Evolutionary conservation across 495 filamentous ascomycete species (phyloP).

Genomic region (Penicillium steckii): DNA sequence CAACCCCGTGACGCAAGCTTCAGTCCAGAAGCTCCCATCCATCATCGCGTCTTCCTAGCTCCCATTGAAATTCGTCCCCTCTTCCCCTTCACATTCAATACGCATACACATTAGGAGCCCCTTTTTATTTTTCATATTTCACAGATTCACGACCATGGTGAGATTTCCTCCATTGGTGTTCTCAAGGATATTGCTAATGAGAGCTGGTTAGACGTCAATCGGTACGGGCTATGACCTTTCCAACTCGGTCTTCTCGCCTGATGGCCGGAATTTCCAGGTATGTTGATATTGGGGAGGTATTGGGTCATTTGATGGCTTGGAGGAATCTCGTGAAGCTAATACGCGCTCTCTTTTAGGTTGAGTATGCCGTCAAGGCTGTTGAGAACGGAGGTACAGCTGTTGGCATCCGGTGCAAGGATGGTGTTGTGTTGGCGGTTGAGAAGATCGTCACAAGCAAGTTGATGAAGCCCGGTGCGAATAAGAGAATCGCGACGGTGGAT

Average conservation of each 20-base stretch:
- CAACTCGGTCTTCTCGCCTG: conserved; percentile 98
- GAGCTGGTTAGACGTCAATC: conserved; percentile 82
- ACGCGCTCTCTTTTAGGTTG: conserved; percentile 58
- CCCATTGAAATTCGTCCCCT: neutral
- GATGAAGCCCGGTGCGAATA: conserved; percentile 89
- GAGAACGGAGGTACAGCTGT: conserved; percentile 97
- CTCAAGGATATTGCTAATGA: conserved; percentile 2
- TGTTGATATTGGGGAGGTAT: too few species aligned
- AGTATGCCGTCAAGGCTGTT: conserved; percentile 98
- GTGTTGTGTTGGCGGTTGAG: conserved; percentile 93
- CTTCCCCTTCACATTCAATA: neutral
- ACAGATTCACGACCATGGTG: conserved; percentile 33
- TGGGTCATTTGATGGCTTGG: too few species aligned
- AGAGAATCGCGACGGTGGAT: conserved; percentile 93
- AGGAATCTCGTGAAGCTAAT: conserved; percentile 8
- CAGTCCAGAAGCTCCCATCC: conserved; percentile 1
- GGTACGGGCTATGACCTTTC: conserved; percentile 98
- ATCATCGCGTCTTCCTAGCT: conserved; percentile 15
- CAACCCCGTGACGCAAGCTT: conserved; percentile 30
- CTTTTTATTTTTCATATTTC: conserved; percentile 1
- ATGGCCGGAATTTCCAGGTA: conserved; percentile 97
- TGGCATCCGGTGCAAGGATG: conserved; percentile 96
- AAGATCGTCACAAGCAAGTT: conserved; percentile 95
- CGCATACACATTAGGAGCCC: neutral
- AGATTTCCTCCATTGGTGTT: conserved; percentile 14